Evolutionary conservation across 1,284 basidiomycete genomes (phyloP).

Genomic region (Ustilago hordei): DNA sequence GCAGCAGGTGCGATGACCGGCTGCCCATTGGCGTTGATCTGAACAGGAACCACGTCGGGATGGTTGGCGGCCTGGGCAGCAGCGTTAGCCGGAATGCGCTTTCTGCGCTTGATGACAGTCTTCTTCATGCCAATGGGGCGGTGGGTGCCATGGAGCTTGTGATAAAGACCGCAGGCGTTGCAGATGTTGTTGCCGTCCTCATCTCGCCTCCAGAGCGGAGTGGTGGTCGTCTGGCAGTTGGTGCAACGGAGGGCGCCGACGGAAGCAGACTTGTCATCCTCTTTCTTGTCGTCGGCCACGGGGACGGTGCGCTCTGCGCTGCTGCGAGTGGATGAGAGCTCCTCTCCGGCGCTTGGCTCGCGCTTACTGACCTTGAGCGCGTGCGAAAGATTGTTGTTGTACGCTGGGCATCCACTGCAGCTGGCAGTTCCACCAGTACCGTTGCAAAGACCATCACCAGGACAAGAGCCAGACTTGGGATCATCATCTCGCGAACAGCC

Average conservation of each 20-base stretch:
- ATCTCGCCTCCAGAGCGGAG: conserved; percentile 90
- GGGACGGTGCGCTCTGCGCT: conserved; percentile 18
- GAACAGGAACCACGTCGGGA: conserved; percentile 41
- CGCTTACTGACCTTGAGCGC: conserved; percentile 46
- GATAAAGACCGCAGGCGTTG: conserved; percentile 87
- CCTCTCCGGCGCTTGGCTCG: conserved; percentile 30
- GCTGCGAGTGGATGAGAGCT: conserved; percentile 23
- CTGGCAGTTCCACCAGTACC: conserved; percentile 63
- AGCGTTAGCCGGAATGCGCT: conserved; percentile 76
- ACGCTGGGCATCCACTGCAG: conserved; percentile 65
- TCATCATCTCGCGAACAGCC: conserved; percentile 37
- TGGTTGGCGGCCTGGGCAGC: conserved; percentile 40
- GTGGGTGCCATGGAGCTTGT: conserved; percentile 96
- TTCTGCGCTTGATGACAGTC: conserved; percentile 96
- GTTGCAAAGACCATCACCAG: conserved; percentile 66
- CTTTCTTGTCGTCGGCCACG: conserved; percentile 31
- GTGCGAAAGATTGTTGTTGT: conserved; percentile 64
- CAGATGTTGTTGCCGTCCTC: conserved; percentile 91
- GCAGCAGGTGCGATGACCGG: conserved; percentile 47
- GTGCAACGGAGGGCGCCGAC: conserved; percentile 74
- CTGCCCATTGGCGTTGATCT: conserved; percentile 48
- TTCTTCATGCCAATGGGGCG: conserved; percentile 99
- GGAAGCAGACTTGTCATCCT: conserved; percentile 30
- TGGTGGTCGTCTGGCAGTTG: conserved; percentile 88
- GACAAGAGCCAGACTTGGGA: conserved; percentile 59